Conservation (phyloP, 2,329 filamentous ascomycete genomes). For the Fusarium neocosmosporiellum region DNA sequence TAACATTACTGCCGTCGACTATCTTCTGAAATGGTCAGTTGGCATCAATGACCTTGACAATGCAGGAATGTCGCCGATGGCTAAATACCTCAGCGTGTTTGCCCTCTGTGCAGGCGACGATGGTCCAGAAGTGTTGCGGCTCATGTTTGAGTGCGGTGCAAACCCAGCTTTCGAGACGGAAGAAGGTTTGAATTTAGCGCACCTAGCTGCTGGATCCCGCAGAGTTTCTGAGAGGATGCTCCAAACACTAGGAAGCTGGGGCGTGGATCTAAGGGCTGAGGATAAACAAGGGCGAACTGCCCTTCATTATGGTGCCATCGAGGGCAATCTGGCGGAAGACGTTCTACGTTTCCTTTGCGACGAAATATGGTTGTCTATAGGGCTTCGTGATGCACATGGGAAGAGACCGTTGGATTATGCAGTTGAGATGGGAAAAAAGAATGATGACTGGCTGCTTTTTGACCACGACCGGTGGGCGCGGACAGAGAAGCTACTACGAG, state of each 20-base stretch:
- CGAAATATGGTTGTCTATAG: not conserved
- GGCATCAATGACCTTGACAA: conserved; percentile 5
- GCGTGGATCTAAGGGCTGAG: not conserved
- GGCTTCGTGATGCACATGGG: not conserved
- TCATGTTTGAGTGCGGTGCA: conserved; percentile 3
- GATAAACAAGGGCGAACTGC: conserved; percentile 7
- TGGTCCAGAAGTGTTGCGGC: not conserved
- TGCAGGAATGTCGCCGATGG: conserved; percentile 5
- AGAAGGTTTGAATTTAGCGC: not conserved
- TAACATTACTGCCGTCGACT: not conserved
- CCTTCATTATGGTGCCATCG: conserved; percentile 6
- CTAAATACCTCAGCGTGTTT: not conserved
- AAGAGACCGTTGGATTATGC: conserved; percentile 10
- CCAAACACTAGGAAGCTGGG: not conserved
- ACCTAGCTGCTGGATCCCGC: not conserved
- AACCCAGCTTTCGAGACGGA: conserved; percentile 1
- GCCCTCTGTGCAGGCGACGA: not conserved
- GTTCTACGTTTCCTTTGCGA: not conserved
- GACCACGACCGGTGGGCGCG: not conserved
- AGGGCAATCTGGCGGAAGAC: not conserved
- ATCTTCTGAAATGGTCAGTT: not conserved
- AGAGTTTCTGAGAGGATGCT: not conserved
- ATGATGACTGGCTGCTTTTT: not conserved
- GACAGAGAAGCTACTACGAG: not conserved
- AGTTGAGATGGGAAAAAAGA: not conserved